Conservation (phyloP, 129 eudicot genomes). For the Rutidosis leptorrhynchoides region DNA sequence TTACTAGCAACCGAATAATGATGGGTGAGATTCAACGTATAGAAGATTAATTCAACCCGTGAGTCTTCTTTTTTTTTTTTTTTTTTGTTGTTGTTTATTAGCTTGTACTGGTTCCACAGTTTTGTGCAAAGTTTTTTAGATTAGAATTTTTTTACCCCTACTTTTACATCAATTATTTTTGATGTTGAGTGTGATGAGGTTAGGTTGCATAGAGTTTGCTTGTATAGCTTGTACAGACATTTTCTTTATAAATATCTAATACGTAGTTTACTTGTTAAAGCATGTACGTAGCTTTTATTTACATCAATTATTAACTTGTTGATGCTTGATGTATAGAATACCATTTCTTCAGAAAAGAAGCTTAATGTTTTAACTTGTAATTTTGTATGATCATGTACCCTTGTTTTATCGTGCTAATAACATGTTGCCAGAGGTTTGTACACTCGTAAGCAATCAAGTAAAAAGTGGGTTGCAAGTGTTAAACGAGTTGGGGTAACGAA, state of each 20-base stretch:
- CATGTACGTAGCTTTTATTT: constrained; percentile 15
- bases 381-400: neutral
- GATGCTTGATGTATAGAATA: constrained; percentile 4
- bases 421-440: neutral
- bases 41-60: constrained; percentile 41
- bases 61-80: no score
- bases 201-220: constrained; percentile 19
- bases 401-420: no score
- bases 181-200: constrained; percentile 30
- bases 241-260: constrained; percentile 2
- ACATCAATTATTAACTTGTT: constrained; percentile 1
- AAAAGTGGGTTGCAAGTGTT: neutral
- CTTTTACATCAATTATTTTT: constrained; percentile 21
- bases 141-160: constrained; percentile 10
- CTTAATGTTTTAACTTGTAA: neutral
- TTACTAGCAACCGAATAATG: constrained; percentile 77
- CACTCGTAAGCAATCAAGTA: neutral
- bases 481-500: neutral
- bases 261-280: constrained; percentile 22
- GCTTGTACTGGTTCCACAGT: constrained; percentile 22
- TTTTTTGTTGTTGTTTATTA: neutral
- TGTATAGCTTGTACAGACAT: constrained; percentile 29
- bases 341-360: neutral
- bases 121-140: constrained; percentile 23
- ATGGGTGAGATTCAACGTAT: constrained; percentile 83